Conservation (phyloP, 2,329 filamentous ascomycete species). For the Microsporum canis region DNA sequence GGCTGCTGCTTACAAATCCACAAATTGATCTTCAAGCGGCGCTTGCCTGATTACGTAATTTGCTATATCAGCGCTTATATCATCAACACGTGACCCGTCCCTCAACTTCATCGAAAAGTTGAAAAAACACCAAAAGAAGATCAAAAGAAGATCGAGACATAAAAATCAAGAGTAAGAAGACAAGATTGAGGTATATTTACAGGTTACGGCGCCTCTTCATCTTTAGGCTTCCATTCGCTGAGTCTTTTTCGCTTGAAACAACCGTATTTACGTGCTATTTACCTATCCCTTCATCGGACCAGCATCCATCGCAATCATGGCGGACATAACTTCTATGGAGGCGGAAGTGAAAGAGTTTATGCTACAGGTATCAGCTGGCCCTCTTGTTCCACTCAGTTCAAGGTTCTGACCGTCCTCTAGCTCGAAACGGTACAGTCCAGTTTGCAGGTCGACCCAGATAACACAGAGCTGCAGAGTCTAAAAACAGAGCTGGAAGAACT, state of each 20-base stretch:
- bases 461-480: constrained; percentile 63
- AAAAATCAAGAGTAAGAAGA: not conserved
- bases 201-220: too few relatives aligned
- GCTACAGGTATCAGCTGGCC: constrained; percentile 37
- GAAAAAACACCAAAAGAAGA: not conserved
- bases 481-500: constrained; percentile 71
- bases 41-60: not conserved
- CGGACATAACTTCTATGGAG: constrained; percentile 35
- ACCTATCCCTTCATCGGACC: not conserved
- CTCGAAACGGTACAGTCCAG: constrained; percentile 66
- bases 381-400: not conserved
- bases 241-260: not conserved
- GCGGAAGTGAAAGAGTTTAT: constrained; percentile 49
- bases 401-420: constrained; percentile 32
- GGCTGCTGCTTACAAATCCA: not conserved
- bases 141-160: not conserved
- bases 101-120: not conserved
- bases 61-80: not conserved
- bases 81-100: not conserved
- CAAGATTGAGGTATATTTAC: not conserved
- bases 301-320: constrained; percentile 23
- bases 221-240: not conserved
- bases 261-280: not conserved
- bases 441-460: constrained; percentile 69
- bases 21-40: not conserved